Conservation (phyloP, 768 basidiomycete genomes). For the Dentipellis sp. region DNA sequence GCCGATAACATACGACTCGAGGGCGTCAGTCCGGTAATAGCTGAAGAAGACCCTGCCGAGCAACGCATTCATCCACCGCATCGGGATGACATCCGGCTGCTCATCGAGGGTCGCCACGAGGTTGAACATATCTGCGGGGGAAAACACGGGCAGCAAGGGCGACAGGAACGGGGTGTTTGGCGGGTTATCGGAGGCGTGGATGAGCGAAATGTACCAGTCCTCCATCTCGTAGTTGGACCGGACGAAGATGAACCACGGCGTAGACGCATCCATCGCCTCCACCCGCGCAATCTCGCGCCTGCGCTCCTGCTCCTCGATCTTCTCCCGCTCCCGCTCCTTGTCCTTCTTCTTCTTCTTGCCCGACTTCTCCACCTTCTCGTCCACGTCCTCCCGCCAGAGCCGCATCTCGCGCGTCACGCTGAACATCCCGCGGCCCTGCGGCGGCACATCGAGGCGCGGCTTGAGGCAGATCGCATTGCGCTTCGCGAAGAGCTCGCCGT, state of each 20-base stretch:
- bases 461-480: constrained; percentile 80
- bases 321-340: constrained; percentile 31
- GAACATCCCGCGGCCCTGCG: constrained; percentile 22
- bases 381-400: constrained; percentile 17
- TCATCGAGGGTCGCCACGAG: constrained; percentile 82
- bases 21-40: constrained; percentile 72
- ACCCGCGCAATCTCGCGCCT: constrained; percentile 31
- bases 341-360: constrained; percentile 32
- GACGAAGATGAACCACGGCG: constrained; percentile 92
- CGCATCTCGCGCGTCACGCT: constrained; percentile 48
- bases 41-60: constrained; percentile 90
- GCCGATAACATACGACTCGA: constrained; percentile 81
- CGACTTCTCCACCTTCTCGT: constrained; percentile 30
- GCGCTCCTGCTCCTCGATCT: constrained; percentile 23
- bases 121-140: constrained; percentile 68
- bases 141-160: constrained; percentile 60
- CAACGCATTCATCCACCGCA: constrained; percentile 95
- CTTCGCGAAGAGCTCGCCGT: constrained; percentile 88
- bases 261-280: constrained; percentile 39
- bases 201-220: constrained; percentile 86
- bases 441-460: constrained; percentile 32
- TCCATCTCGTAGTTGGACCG: constrained; percentile 89
- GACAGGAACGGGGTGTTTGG: constrained; percentile 50
- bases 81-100: constrained; percentile 92
- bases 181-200: constrained; percentile 63